Evolutionary conservation across 371 early-diverging fungal species (phyloP).

Genomic region (Encephalitozoon intestinalis): DNA sequence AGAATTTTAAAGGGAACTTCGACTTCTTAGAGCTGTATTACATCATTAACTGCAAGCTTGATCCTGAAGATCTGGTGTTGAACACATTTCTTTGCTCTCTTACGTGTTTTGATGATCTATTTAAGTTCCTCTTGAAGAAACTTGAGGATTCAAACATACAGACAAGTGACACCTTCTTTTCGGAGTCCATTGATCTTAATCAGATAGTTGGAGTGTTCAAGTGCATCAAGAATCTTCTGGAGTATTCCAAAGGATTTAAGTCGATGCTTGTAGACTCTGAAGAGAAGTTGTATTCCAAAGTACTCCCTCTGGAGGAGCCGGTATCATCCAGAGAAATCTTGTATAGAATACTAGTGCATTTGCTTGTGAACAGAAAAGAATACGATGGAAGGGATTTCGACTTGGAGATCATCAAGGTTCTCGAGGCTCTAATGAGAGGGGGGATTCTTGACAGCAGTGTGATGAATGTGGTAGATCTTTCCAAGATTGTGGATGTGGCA

Average conservation of each 20-base stretch:
- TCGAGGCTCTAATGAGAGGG: neutral
- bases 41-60: conserved; percentile 7
- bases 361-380: neutral
- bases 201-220: conserved; percentile 26
- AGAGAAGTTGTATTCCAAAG: neutral
- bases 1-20: neutral
- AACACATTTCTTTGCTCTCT: neutral
- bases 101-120: conserved; percentile 13
- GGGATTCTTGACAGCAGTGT: neutral
- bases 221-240: conserved; percentile 5
- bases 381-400: neutral
- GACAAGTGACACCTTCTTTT: neutral
- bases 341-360: conserved; percentile 1
- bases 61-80: neutral
- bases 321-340: neutral
- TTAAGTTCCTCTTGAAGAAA: conserved; percentile 5
- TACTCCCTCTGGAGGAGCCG: neutral
- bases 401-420: neutral
- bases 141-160: neutral
- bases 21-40: conserved; percentile 14
- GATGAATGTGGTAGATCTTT: neutral
- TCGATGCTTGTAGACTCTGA: neutral
- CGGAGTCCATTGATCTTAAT: conserved; percentile 25
- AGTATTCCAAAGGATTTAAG: conserved; percentile 23
- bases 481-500: neutral